Percentiles rank a stretch among this genome's conserved stretches.
These are phyloP conservation scores for Beauveria varroae DNA, from an alignment of 2,329 filamentous ascomycete species.

Conservation along the genomic window DNA sequence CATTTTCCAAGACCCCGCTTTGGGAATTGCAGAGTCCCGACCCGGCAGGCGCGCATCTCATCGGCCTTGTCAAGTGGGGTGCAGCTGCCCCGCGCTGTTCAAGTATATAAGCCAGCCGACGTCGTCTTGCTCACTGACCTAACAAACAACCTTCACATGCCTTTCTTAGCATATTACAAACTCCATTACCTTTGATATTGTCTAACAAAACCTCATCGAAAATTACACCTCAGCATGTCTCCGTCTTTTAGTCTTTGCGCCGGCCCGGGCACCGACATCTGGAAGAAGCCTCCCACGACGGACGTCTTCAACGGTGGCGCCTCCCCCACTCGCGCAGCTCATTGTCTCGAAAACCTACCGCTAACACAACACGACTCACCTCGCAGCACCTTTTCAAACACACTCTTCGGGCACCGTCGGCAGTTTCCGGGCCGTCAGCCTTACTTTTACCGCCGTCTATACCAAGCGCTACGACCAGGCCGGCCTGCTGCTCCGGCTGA, in stretches of 20 bases:
- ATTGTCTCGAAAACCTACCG: background rate
- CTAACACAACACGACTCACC: background rate
- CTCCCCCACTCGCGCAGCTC: background rate
- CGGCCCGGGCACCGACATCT: slow-evolving; percentile 61
- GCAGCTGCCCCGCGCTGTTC: background rate
- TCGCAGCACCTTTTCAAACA: background rate
- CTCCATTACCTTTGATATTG: too few species aligned
- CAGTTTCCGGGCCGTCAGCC: slow-evolving; percentile 53
- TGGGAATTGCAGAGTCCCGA: background rate
- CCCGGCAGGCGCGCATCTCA: background rate
- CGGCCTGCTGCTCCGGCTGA: slow-evolving; percentile 38
- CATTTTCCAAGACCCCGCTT: too few species aligned
- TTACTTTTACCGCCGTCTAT: slow-evolving; percentile 56
- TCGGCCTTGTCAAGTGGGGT: background rate
- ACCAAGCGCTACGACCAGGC: slow-evolving; percentile 31
- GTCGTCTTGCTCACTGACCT: background rate
- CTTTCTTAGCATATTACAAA: background rate
- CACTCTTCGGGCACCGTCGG: slow-evolving; percentile 28
- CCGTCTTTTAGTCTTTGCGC: slow-evolving; percentile 45
- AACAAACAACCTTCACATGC: too few species aligned
- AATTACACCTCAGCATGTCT: background rate
- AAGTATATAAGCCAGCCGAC: slow-evolving; percentile 6
- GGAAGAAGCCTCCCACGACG: slow-evolving; percentile 64
- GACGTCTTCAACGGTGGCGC: slow-evolving; percentile 53
- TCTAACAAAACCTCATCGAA: too few species aligned